Base-by-base conservation (phyloP, 2,329 filamentous ascomycete species). In the Apiospora saccharicola region DNA sequence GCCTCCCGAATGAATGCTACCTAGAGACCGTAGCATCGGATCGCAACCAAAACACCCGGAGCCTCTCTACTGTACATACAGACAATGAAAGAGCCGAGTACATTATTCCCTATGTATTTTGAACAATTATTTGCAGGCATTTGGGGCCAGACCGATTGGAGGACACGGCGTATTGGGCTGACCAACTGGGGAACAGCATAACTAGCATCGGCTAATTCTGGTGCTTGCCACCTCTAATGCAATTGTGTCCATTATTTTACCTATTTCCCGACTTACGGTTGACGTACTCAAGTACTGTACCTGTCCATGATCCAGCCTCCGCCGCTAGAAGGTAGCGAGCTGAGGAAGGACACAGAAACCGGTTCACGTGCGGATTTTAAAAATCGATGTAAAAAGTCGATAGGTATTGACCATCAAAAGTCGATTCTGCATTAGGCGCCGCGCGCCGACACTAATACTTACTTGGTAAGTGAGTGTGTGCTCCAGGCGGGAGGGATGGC, bases 381-480 rank as follows among this genome's bases (percentile, higher is more conserved):
- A 64, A 64, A n/a, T n/a, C 57, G 57, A 64, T 64, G 57, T 41
- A 24, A 64, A 64, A 64, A 64, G 57, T 41, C 57, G 57, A 64
- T 64, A 41, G 57, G 41, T 64, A 41, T 41, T n/a, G 34, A 64
- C 49, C 8, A 51, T 13, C 34, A n/a, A 41, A 64, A 64, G 34
- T 41, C 57, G 53, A 61, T 61, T 61, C 57, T 64, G 57, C 57
- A 37, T 61, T 37, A n/a, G 37, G 53, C 16, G 53, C 53, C 53
- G 26, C 53, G 6, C 53, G 30, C 19, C 26, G 26, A 37, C 53
- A 34, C 26, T 34, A 19, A 22, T 22, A 30, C 30, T 41, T 64
- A 41, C n/a, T n/a, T n/a, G 57, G 57, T 64, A 64, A 64, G 30
- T 41, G 13, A 16, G 51, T 22, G 8, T n/a, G 1, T 22, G 46